phyloP scores from a whole-genome alignment of 495 filamentous ascomycete species.

The Penicillium psychrofluorescens region DNA sequence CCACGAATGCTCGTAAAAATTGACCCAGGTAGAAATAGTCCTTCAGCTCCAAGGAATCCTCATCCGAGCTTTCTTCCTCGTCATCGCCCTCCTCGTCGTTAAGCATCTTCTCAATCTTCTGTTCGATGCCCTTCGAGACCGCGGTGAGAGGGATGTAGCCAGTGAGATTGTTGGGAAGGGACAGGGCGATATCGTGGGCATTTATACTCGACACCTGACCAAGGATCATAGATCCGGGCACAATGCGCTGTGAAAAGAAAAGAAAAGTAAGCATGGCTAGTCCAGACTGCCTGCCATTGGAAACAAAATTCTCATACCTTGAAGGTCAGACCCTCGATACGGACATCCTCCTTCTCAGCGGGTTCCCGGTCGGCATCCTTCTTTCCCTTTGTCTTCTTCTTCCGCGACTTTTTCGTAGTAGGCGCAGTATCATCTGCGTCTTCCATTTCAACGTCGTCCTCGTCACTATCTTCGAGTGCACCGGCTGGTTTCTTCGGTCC shows the following conservation, averaged over 20 bases:
- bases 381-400: constrained; percentile 43
- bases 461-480: constrained; percentile 38
- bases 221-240: constrained; percentile 76
- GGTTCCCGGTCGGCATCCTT: constrained; percentile 38
- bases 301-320: constrained; percentile 50
- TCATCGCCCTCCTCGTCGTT: constrained; percentile 48
- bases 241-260: constrained; percentile 58
- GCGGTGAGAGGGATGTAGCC: constrained; percentile 88
- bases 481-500: constrained; percentile 42
- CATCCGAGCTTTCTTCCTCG: constrained; percentile 47
- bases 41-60: constrained; percentile 58
- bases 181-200: constrained; percentile 65
- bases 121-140: constrained; percentile 67
- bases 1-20: constrained; percentile 79
- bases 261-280: constrained; percentile 28
- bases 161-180: constrained; percentile 84
- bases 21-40: constrained; percentile 75
- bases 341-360: constrained; percentile 48
- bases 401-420: constrained; percentile 45
- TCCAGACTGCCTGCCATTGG: too few species aligned
- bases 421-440: constrained; percentile 22
- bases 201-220: constrained; percentile 82
- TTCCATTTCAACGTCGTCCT: constrained; percentile 39
- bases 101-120: constrained; percentile 57
- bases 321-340: constrained; percentile 81